A percentile compares a stretch with the other conserved stretches of the same genome.
These are phyloP conservation scores for Amniculicola lignicola DNA, from an alignment of 495 filamentous ascomycete genomes.

Conservation along the genomic window DNA sequence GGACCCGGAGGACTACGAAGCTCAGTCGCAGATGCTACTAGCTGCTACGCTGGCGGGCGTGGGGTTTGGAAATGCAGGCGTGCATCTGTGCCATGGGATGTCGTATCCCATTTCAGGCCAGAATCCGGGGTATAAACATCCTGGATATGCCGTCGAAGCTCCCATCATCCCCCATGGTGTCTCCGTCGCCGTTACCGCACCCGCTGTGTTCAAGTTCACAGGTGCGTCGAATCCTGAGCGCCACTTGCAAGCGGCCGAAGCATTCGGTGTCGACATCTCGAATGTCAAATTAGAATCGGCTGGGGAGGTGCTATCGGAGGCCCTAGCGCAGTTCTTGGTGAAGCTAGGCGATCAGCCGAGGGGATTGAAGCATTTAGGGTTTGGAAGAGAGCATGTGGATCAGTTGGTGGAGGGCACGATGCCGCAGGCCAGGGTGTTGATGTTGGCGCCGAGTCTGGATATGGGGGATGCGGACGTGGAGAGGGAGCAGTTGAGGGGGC, in stretches of 20 bases:
- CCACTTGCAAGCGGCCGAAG: constrained; percentile 83
- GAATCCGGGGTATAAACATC: constrained; percentile 85
- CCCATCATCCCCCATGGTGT: constrained; percentile 96
- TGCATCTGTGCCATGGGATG: constrained; percentile 97
- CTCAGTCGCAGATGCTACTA: constrained; percentile 90
- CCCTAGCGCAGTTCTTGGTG: constrained; percentile 72
- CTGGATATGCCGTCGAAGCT: constrained; percentile 68
- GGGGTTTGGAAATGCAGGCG: constrained; percentile 95
- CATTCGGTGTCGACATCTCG: constrained; percentile 83
- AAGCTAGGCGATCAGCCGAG: constrained; percentile 85
- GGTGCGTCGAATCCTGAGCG: constrained; percentile 85
- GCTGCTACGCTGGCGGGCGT: constrained; percentile 92
- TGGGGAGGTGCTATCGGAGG: constrained; percentile 80
- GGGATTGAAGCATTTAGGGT: constrained; percentile 81
- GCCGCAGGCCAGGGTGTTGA: constrained; percentile 83
- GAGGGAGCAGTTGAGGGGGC: constrained; percentile 60
- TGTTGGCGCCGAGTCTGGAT: constrained; percentile 80
- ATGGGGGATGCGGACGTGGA: constrained; percentile 61
- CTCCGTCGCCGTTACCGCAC: constrained; percentile 88
- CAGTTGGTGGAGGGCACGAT: constrained; percentile 88
- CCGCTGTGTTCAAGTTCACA: constrained; percentile 91
- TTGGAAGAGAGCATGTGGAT: constrained; percentile 68
- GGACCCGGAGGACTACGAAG: constrained; percentile 86
- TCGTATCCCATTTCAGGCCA: constrained; percentile 91
- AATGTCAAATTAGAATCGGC: constrained; percentile 83